Evolutionary conservation across 306 rosid species (phyloP).

Genomic region (Fragaria nilgerrensis): DNA sequence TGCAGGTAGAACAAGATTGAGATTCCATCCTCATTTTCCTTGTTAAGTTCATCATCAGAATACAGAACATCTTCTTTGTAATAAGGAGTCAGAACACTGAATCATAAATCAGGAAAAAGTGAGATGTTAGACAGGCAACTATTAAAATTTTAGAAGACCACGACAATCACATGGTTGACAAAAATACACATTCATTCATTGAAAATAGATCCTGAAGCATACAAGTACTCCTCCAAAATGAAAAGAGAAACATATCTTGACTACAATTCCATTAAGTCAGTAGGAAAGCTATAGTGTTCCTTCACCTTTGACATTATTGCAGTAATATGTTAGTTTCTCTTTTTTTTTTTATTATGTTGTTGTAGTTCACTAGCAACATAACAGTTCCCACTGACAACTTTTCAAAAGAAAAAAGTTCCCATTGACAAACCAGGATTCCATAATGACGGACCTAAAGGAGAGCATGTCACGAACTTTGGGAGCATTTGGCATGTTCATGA

Average conservation of each 20-base stretch:
- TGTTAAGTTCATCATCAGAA: slow-evolving; percentile 57
- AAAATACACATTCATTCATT: slow-evolving; percentile 1
- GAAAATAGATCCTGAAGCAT: not conserved
- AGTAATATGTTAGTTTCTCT: not conserved
- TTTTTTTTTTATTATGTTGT: not conserved
- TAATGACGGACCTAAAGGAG: slow-evolving; percentile 78
- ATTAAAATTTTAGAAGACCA: not conserved
- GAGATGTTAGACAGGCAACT: slow-evolving; percentile 21
- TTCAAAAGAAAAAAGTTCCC: not conserved
- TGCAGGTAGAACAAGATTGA: slow-evolving; percentile 81
- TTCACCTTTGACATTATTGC: not conserved
- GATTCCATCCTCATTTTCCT: slow-evolving; percentile 95
- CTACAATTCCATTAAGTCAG: not conserved
- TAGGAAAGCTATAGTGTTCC: slow-evolving; percentile 13
- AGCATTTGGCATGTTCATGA: slow-evolving; percentile 92
- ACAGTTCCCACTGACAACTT: not conserved
- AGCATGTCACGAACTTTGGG: slow-evolving; percentile 90
- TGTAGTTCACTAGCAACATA: not conserved
- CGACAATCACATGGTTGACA: not conserved
- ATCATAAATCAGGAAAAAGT: slow-evolving; percentile 26
- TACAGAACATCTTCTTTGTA: slow-evolving; percentile 86
- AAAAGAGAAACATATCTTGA: not conserved
- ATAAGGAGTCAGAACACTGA: slow-evolving; percentile 95
- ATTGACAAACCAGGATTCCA: not conserved
- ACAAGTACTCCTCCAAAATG: not conserved